Percentiles rank a stretch among this genome's conserved stretches.
Conservation (phyloP, 2,329 filamentous ascomycete species). For the Eutypella sp. region DNA sequence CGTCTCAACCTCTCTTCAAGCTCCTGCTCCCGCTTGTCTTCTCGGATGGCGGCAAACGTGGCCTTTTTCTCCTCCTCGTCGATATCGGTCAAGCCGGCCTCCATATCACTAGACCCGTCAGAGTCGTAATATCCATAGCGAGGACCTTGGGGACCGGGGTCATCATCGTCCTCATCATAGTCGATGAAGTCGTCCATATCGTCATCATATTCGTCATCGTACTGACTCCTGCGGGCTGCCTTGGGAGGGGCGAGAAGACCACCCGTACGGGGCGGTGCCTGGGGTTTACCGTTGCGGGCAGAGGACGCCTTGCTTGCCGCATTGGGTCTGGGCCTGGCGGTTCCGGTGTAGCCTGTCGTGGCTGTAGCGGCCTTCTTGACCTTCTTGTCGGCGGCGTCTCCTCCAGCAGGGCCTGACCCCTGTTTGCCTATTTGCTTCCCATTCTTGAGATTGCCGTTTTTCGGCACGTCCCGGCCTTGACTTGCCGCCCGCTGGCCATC, state of each 20-base stretch:
- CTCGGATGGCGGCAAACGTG: conserved; percentile 56
- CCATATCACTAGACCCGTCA: conserved; percentile 71
- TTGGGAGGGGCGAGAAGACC: conserved; percentile 33
- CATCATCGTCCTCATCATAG: conserved; percentile 54
- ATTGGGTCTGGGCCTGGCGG: conserved; percentile 53
- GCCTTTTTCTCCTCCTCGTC: conserved; percentile 65
- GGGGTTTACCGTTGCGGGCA: conserved; percentile 10
- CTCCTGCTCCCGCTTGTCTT: conserved; percentile 58
- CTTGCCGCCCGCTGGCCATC: conserved; percentile 11
- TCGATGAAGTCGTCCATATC: conserved; percentile 57
- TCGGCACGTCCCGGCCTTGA: conserved; percentile 10
- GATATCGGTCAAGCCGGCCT: conserved; percentile 69
- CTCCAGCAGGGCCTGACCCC: conserved; percentile 23
- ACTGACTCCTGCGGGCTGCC: conserved; percentile 26
- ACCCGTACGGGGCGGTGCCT: conserved; percentile 20
- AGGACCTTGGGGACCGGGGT: conserved; percentile 29
- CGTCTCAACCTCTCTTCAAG: conserved; percentile 30
- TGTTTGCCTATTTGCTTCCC: conserved; percentile 21
- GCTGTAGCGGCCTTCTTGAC: conserved; percentile 56
- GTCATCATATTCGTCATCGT: conserved; percentile 60
- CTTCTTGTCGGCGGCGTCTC: conserved; percentile 48
- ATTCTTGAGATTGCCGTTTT: conserved; percentile 19
- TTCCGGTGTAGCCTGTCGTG: conserved; percentile 63
- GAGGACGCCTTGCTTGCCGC: conserved; percentile 25
- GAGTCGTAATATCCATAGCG: conserved; percentile 51